phyloP scores from a whole-genome alignment of 306 rosid species.

The Hippophae tibetana region DNA sequence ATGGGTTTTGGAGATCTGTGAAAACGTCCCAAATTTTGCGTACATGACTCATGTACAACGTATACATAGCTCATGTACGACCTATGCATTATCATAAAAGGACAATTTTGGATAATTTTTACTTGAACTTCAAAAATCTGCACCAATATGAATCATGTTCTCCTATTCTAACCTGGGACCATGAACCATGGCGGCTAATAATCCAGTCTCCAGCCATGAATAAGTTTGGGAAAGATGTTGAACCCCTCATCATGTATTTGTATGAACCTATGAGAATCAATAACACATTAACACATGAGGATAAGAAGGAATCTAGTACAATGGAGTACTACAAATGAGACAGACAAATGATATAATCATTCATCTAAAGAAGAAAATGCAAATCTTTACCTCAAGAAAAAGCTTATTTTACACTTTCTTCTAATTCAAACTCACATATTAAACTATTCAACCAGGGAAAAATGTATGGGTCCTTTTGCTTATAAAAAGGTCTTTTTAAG shows the following conservation, averaged over 20 bases:
- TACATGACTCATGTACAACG: no score
- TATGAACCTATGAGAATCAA: constrained; percentile 33
- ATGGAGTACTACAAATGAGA: not conserved
- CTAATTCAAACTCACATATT: no score
- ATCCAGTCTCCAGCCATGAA: constrained; percentile 71
- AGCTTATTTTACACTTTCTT: no score
- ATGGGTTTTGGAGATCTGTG: no score
- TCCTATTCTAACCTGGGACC: constrained; percentile 37
- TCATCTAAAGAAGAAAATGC: no score
- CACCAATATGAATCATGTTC: not conserved
- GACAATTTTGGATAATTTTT: not conserved
- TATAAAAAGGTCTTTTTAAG: no score
- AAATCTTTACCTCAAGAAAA: no score
- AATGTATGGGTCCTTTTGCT: no score
- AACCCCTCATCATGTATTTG: constrained; percentile 34
- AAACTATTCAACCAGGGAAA: no score
- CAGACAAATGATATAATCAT: not conserved
- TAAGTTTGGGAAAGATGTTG: constrained; percentile 42
- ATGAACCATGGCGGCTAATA: constrained; percentile 48
- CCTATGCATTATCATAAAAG: not conserved
- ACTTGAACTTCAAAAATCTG: not conserved
- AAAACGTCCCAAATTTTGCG: no score
- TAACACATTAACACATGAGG: not conserved
- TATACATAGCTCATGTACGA: no score
- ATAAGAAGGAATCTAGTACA: not conserved